Evolutionary conservation across 2,329 filamentous ascomycete genomes (phyloP).

Genomic region (Trichoderma hamatum): DNA sequence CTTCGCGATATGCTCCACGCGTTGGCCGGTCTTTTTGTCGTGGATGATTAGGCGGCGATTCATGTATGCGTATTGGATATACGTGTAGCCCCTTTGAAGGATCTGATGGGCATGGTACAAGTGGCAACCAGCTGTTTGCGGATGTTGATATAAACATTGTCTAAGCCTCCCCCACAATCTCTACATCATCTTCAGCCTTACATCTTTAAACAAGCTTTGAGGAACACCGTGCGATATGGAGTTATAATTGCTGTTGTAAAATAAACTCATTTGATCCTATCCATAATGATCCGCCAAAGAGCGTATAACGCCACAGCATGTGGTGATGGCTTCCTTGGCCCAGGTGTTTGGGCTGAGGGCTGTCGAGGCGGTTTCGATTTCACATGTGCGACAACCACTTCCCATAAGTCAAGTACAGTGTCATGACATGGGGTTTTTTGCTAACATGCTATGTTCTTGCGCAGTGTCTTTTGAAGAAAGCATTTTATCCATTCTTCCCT

Average conservation of each 20-base stretch:
- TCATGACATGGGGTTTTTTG: not conserved
- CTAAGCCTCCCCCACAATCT: not conserved
- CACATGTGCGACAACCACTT: slow-evolving; percentile 31
- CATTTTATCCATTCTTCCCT: slow-evolving; percentile 33
- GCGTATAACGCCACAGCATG: slow-evolving; percentile 30
- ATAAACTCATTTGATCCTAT: not conserved
- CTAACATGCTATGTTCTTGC: slow-evolving; percentile 23
- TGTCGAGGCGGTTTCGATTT: slow-evolving; percentile 41
- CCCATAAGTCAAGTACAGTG: fast-evolving
- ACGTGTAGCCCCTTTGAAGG: not conserved
- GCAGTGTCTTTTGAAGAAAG: slow-evolving; percentile 39
- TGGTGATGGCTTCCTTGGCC: slow-evolving; percentile 38
- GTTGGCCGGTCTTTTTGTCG: slow-evolving; percentile 7
- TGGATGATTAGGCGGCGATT: not conserved
- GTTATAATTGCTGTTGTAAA: not conserved
- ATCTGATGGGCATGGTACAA: not conserved
- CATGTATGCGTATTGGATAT: not conserved
- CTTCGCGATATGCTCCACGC: slow-evolving; percentile 5
- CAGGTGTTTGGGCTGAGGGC: slow-evolving; percentile 35
- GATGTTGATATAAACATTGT: not conserved
- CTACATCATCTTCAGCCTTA: not conserved
- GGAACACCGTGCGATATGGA: not conserved
- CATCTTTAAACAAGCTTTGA: not conserved
- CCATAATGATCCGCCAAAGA: slow-evolving; percentile 15
- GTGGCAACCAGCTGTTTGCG: not conserved